phyloP scores from a whole-genome alignment of 495 filamentous ascomycete genomes.

The Podospora didyma region DNA sequence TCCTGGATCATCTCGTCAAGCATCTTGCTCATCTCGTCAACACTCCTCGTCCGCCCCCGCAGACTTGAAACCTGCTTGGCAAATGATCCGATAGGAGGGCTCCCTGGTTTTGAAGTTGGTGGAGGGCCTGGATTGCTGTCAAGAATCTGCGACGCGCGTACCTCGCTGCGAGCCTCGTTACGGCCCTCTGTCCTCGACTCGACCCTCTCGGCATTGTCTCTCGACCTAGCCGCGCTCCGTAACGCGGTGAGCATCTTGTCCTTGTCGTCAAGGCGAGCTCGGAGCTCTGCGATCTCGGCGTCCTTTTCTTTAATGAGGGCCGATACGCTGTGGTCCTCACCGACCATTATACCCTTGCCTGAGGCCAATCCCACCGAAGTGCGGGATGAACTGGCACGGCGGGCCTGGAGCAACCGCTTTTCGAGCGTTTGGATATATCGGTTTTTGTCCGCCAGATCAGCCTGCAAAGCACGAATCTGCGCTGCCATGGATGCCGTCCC shows the following conservation, averaged over 20 bases:
- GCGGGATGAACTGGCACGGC: slow-evolving; percentile 83
- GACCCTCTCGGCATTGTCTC: slow-evolving; percentile 69
- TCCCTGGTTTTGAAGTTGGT: slow-evolving; percentile 30
- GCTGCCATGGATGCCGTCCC: slow-evolving; percentile 75
- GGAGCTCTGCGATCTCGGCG: slow-evolving; percentile 85
- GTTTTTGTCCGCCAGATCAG: slow-evolving; percentile 92
- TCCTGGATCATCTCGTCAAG: slow-evolving; percentile 94
- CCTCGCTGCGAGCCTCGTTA: slow-evolving; percentile 17
- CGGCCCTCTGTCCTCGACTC: slow-evolving; percentile 39
- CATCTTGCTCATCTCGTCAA: slow-evolving; percentile 85
- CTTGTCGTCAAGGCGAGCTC: slow-evolving; percentile 89
- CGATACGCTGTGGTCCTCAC: slow-evolving; percentile 65
- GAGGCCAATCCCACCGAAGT: slow-evolving; percentile 65
- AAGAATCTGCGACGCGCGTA: slow-evolving; percentile 43
- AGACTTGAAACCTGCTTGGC: slow-evolving; percentile 33
- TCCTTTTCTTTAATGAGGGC: slow-evolving; percentile 82
- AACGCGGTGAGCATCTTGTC: slow-evolving; percentile 89
- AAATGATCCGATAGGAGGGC: slow-evolving; percentile 34
- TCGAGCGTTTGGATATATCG: slow-evolving; percentile 93
- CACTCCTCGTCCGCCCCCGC: slow-evolving; percentile 59
- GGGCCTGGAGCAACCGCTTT: slow-evolving; percentile 84
- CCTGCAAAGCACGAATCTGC: slow-evolving; percentile 83
- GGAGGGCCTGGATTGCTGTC: slow-evolving; percentile 32
- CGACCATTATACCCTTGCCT: slow-evolving; percentile 55
- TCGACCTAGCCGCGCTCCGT: slow-evolving; percentile 78